Conservation (phyloP, 371 early-diverging fungal species). For the Circinella umbellata region DNA sequence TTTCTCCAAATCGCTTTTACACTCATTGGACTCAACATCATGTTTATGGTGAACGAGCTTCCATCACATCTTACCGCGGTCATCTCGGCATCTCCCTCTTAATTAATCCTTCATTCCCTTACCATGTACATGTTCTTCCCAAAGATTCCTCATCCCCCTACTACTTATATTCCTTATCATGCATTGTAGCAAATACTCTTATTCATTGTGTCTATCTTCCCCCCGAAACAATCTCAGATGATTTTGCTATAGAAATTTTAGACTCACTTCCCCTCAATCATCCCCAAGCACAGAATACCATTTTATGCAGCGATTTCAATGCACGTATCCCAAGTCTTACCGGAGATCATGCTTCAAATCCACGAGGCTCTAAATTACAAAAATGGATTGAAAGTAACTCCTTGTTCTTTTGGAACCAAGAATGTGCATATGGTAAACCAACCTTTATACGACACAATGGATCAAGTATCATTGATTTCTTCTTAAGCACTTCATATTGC, state of each 20-base stretch:
- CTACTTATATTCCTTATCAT: neutral
- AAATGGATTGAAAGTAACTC: constrained; percentile 7
- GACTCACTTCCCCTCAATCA: constrained; percentile 7
- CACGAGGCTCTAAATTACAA: neutral
- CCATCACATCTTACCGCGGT: neutral
- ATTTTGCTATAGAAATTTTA: constrained; percentile 4
- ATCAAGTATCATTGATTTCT: constrained; percentile 15
- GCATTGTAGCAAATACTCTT: constrained; percentile 1
- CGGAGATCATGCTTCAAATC: constrained; percentile 6
- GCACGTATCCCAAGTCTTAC: constrained; percentile 8
- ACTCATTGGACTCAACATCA: constrained; percentile 20
- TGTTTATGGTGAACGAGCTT: too few species aligned
- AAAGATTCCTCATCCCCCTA: constrained; percentile 2
- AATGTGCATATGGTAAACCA: constrained; percentile 17
- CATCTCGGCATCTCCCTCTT: constrained; percentile 13
- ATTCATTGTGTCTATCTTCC: constrained; percentile 23
- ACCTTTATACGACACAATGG: constrained; percentile 8
- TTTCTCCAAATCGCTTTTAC: constrained; percentile 2
- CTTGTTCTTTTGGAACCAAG: neutral
- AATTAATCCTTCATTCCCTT: constrained; percentile 8
- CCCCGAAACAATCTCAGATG: neutral
- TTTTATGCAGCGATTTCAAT: constrained; percentile 18
- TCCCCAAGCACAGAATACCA: constrained; percentile 3
- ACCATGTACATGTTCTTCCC: constrained; percentile 3
- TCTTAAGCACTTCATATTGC: neutral